phyloP scores from a whole-genome alignment of 768 basidiomycete species.

The Rhodotorula babjevae region DNA sequence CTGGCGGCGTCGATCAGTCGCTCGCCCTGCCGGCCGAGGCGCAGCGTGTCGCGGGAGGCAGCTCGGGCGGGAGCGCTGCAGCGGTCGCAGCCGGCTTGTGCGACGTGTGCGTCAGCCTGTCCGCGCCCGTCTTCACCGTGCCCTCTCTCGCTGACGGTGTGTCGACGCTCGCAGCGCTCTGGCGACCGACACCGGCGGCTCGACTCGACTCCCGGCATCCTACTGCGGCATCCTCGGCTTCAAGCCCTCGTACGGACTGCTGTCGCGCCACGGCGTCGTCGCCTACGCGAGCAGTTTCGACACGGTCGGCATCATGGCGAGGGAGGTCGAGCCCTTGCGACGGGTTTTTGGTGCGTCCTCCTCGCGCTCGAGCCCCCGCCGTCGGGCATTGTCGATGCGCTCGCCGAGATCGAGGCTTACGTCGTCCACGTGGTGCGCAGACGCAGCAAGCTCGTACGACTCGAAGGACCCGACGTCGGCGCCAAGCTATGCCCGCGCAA shows the following conservation, averaged over 20 bases:
- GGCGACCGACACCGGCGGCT: constrained; percentile 93
- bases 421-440: too few relatives aligned
- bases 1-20: constrained; percentile 22
- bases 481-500: background rate
- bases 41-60: constrained; percentile 70
- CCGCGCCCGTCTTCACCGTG: background rate
- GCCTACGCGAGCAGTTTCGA: constrained; percentile 93
- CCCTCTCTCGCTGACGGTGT: too few relatives aligned
- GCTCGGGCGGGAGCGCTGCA: constrained; percentile 90
- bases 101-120: constrained; percentile 61
- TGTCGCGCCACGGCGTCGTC: constrained; percentile 87
- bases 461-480: constrained; percentile 39
- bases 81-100: constrained; percentile 82
- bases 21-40: constrained; percentile 5
- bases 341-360: constrained; percentile 62
- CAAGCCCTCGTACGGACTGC: constrained; percentile 89
- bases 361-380: background rate
- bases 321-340: constrained; percentile 54
- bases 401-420: too few relatives aligned
- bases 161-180: constrained; percentile 59
- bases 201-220: constrained; percentile 83
- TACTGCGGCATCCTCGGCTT: constrained; percentile 88
- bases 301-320: constrained; percentile 78
- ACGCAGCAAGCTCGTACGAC: constrained; percentile 1
- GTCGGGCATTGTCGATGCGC: too few relatives aligned